A percentile compares a stretch with the other conserved stretches of the same genome.
These are phyloP conservation scores for Pleurotus tuber-regium DNA, from an alignment of 768 basidiomycete genomes.

Conservation along the genomic window DNA sequence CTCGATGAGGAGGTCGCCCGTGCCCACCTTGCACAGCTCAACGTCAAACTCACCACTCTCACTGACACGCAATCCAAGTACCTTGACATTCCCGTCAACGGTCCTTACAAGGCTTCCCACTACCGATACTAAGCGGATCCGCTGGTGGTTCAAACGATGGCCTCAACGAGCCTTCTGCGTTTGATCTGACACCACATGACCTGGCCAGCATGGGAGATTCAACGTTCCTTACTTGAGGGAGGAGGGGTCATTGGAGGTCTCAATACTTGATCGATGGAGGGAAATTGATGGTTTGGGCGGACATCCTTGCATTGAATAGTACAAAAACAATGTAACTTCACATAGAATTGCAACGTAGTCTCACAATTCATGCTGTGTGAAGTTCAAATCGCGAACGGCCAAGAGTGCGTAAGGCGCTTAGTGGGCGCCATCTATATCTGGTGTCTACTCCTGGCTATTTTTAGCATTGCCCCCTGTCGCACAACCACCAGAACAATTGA, in stretches of 20 bases:
- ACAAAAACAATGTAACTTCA: too few species aligned
- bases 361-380: too few species aligned
- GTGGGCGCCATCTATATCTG: too few species aligned
- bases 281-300: too few species aligned
- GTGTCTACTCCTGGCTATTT: too few species aligned
- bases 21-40: constrained; percentile 87
- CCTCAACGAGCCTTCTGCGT: constrained; percentile 88
- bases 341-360: too few species aligned
- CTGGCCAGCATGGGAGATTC: constrained; percentile 63
- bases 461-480: too few species aligned
- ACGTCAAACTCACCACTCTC: constrained; percentile 89
- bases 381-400: too few species aligned
- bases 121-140: constrained; percentile 42
- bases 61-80: constrained; percentile 77
- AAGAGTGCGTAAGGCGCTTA: too few species aligned
- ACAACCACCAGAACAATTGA: too few species aligned
- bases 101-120: constrained; percentile 57
- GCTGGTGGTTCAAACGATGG: constrained; percentile 44
- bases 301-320: too few species aligned
- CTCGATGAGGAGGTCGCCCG: constrained; percentile 99
- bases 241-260: constrained; percentile 38
- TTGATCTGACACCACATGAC: constrained; percentile 33
- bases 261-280: constrained; percentile 19
- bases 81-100: constrained; percentile 84
- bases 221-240: constrained; percentile 47